Evolutionary conservation across 1,284 basidiomycete genomes (phyloP), one percentile per base, ranked within the genome.

Genomic region (Papiliotrema fonsecae): DNA sequence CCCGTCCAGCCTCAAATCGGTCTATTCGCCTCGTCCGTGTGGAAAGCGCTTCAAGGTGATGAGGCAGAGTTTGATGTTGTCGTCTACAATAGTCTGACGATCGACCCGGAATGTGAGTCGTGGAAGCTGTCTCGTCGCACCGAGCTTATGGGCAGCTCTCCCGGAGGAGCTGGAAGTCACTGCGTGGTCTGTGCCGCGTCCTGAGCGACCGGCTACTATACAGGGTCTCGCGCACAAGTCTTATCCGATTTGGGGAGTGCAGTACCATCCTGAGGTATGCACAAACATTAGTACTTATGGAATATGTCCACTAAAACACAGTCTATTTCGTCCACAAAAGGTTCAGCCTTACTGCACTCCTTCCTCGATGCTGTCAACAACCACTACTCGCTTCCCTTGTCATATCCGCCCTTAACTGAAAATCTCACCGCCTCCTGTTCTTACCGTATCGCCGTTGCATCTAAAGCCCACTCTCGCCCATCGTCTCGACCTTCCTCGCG

Each of bases 181-280:
- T 9, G 78, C 78, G 9, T 77, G 73, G 74, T 69, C 71, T 10
- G 57, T 56, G 47, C 45, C 62, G 44, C 10, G 47, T 27, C 19
- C 49, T 32, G 52, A 64, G 50, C 34, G 70, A 26, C 64, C 68
- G 50, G 42, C 49, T 16, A 72, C 70, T 1, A 62, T 73, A 13
- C 69, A 72, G 54, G 77, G 72, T 0, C 45, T 78, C n/a, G 52
- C 54, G 25, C 90, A 93, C 66, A 76, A 62, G 38, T 68, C 61
- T 11, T 79, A 79, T 53, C 88, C 92, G 0, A 87, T 93, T 58
- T 93, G 86, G 83, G 90, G 88, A 3, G 91, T 97, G 2, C 93
- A 97, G 67, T 97, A 96, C 64, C 94, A 97, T 69, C 94, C 93
- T 1, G 93, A 94, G 72, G 74, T 73, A 46, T n/a, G 65, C 42